Conservation (phyloP, 257 asterid species). For the Mentha longifolia region DNA sequence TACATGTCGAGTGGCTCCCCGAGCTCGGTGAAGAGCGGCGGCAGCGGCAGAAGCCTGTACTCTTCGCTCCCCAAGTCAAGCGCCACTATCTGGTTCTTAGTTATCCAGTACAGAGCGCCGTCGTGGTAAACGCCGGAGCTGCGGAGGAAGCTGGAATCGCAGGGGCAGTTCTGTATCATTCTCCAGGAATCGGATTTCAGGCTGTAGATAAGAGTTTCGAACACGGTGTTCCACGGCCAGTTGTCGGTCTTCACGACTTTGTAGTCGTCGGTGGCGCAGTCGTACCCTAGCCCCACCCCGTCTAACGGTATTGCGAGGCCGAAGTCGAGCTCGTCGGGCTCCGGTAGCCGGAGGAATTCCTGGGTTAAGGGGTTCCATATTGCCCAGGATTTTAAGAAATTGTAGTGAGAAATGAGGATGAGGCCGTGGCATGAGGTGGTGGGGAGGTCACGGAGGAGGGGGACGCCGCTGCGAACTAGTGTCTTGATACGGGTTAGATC, state of each 20-base stretch:
- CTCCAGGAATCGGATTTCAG: too few species aligned
- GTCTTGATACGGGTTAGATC: constrained; percentile 3
- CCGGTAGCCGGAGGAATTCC: constrained; percentile 7
- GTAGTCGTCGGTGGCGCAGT: neutral
- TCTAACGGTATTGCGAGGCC: neutral
- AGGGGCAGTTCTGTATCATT: neutral
- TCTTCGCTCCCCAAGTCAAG: neutral
- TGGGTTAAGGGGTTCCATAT: constrained; percentile 36
- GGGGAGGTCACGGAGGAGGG: neutral
- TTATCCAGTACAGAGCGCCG: neutral
- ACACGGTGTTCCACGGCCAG: too few species aligned
- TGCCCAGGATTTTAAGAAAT: constrained; percentile 13
- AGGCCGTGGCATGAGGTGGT: constrained; percentile 13
- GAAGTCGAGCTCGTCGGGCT: too few species aligned
- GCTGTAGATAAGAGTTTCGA: too few species aligned
- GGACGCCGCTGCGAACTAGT: neutral
- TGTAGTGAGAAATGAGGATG: neutral
- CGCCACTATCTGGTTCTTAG: neutral
- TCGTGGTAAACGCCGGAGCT: neutral
- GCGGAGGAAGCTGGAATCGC: neutral
- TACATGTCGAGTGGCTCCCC: neutral
- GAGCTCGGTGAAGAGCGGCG: neutral
- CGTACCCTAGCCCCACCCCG: constrained; percentile 16
- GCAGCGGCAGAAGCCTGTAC: neutral
- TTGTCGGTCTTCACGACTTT: neutral